Evolutionary conservation across 768 basidiomycete genomes (phyloP).

Genomic region (Lactifluus piperatus): DNA sequence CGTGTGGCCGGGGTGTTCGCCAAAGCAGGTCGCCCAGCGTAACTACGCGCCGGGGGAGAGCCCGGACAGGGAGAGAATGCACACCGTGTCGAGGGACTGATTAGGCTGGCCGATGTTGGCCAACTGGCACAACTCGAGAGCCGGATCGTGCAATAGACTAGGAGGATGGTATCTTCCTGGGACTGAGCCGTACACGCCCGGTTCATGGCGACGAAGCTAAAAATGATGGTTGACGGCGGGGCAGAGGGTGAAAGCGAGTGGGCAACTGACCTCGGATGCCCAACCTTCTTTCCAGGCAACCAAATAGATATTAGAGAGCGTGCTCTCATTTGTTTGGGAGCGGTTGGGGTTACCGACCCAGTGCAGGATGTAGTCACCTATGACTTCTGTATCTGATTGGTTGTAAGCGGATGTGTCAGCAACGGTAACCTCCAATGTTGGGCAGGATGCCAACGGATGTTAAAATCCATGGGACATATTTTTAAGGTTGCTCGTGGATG

Average conservation of each 20-base stretch:
- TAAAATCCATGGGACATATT: conserved; percentile 2
- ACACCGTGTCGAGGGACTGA: conserved; percentile 1
- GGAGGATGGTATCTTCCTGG: not conserved
- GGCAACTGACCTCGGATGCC: conserved; percentile 1
- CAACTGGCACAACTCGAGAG: conserved; percentile 9
- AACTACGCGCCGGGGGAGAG: not conserved
- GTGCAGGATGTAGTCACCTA: conserved; percentile 11
- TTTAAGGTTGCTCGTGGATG: not conserved
- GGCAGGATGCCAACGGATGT: conserved; percentile 3
- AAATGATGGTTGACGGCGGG: not conserved
- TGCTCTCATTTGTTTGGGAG: not conserved
- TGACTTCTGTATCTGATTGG: conserved; percentile 10
- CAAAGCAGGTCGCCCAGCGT: conserved; percentile 8
- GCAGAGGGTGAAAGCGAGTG: too few species aligned
- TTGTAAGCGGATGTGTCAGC: conserved; percentile 2
- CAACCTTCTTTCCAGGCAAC: conserved; percentile 14
- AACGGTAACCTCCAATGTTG: not conserved
- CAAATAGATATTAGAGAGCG: conserved; percentile 5
- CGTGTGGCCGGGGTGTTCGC: conserved; percentile 7
- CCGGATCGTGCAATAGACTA: conserved; percentile 5
- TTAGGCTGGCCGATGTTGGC: not conserved
- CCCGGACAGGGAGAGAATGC: conserved; percentile 1
- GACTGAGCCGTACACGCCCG: conserved; percentile 9
- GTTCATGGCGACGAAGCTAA: not conserved
- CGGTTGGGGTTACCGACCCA: conserved; percentile 3